These are phyloP conservation scores for Monilinia vaccinii-corymbosi DNA, from an alignment of 2,329 filamentous ascomycete genomes.

Conservation along the genomic window DNA sequence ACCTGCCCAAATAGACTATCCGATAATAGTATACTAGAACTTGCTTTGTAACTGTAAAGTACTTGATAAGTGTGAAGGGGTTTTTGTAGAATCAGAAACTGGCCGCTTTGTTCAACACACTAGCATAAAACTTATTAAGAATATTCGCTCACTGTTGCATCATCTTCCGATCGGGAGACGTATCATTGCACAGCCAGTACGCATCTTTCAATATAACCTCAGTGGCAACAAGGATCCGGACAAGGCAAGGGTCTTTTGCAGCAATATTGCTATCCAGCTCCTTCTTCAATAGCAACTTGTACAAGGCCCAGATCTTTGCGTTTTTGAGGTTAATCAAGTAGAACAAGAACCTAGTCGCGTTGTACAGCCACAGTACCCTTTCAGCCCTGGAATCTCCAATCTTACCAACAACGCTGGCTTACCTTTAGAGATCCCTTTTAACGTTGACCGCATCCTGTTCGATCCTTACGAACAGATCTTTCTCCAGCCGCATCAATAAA, in stretches of 20 bases:
- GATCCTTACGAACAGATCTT: conserved; percentile 11
- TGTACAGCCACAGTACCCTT: conserved; percentile 11
- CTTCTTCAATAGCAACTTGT: conserved; percentile 13
- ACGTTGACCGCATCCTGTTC: conserved; percentile 12
- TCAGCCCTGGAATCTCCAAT: conserved; percentile 9
- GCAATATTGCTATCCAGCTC: conserved; percentile 4
- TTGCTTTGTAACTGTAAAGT: conserved; percentile 15
- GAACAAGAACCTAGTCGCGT: conserved; percentile 8
- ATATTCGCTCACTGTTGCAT: conserved; percentile 14
- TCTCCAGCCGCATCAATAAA: conserved; percentile 6
- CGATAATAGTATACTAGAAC: conserved; percentile 13
- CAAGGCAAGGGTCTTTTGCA: conserved; percentile 9
- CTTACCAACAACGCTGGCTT: conserved; percentile 10
- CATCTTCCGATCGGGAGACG: conserved; percentile 13
- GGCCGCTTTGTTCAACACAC: conserved; percentile 1
- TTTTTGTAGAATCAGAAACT: conserved; percentile 13
- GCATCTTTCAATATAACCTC: conserved; percentile 12
- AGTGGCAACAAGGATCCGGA: conserved; percentile 10
- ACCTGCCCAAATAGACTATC: conserved; percentile 2
- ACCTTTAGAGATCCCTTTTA: conserved; percentile 10
- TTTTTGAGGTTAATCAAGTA: conserved; percentile 9
- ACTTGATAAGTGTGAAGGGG: conserved; percentile 8
- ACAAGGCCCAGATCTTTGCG: conserved; percentile 11
- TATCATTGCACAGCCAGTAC: conserved; percentile 12
- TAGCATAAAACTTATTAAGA: conserved; percentile 12